Evolutionary conservation across 768 basidiomycete genomes (phyloP), one percentile per base, ranked within the genome.

Genomic region (Lactifluus echinatus): DNA sequence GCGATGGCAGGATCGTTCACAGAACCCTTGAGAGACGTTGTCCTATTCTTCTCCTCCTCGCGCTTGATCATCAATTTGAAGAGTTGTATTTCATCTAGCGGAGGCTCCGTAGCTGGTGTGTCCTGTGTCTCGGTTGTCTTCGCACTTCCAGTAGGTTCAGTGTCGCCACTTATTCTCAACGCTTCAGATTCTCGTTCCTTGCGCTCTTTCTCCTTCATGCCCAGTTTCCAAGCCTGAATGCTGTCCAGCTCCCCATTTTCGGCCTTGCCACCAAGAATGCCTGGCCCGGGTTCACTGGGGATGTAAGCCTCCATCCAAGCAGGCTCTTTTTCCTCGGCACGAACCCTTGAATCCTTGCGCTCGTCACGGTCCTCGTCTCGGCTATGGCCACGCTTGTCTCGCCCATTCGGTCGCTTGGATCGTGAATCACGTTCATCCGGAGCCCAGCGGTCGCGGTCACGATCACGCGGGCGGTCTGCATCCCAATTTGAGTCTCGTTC

Each of bases 271-370:
- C 87, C 85, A 53, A 88, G 74, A 52, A 88, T 82, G 14, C 84
- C 86, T 46, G 74, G 72, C 31, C 71, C 73, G 17, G 80, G 68
- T 23, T 76, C 76, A 50, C 72, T 76, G 12, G 89, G 88, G 59
- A 90, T 78, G 67, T 89, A 90, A 19, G 87, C 83, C 62, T 91
- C 90, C 89, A 93, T 93, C 89, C 89, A 93, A 17, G 89, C 89
- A 23, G 89, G 90, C 66, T 92, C 90, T 65, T 87, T 89, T 73
- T 93, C 90, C 64, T 80, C 82, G 31, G 76, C 75, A 55, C 73
- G 70, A 63, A 83, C 83, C 55, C 78, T 75, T 29, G 79, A 74
- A 51, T 80, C 81, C 60, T 73, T 71, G 50, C 72, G 71, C 26
- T 77, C 75, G 21, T 72, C 75, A 56, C 71, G 71, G n/a, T 77